Evolutionary conservation across 345 rosid species (phyloP).

Genomic region (Euphorbia lathyris): DNA sequence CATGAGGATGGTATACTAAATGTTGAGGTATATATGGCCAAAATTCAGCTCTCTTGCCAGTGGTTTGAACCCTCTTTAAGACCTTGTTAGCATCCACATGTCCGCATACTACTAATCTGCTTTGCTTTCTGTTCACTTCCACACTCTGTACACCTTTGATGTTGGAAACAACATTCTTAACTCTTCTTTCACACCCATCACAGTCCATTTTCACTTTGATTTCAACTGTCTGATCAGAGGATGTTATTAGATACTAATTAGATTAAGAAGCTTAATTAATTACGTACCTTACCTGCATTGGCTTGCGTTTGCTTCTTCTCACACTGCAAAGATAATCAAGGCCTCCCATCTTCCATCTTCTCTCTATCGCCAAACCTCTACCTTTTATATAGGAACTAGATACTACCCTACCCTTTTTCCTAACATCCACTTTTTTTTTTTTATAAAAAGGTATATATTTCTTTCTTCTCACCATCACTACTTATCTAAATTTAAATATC

Average conservation of each 20-base stretch:
- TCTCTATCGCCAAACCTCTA: conserved; percentile 21
- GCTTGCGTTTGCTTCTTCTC: conserved; percentile 68
- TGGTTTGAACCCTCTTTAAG: conserved; percentile 56
- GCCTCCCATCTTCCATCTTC: conserved; percentile 62
- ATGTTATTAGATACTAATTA: too few species aligned
- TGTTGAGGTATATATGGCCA: conserved; percentile 82
- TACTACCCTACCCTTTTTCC: too few species aligned
- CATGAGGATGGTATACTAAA: conserved; percentile 52
- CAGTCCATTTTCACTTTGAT: conserved; percentile 98
- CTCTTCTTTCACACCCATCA: conserved; percentile 95
- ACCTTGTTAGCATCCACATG: conserved; percentile 64
- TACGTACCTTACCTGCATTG: conserved; percentile 63
- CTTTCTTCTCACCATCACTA: too few species aligned
- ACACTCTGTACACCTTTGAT: conserved; percentile 74
- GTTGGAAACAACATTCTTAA: conserved; percentile 59
- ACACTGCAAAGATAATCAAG: conserved; percentile 78
- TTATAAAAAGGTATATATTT: too few species aligned
- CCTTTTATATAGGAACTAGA: too few species aligned
- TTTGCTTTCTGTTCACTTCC: conserved; percentile 57
- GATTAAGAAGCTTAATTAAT: too few species aligned
- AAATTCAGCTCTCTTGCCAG: conserved; percentile 65
- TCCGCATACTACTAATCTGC: conserved; percentile 53
- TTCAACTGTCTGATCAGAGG: conserved; percentile 68
- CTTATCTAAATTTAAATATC: too few species aligned
- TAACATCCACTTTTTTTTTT: too few species aligned